Evolutionary conservation across 2,329 filamentous ascomycete genomes (phyloP).

Genomic region (Chaetoscypha palmicola): DNA sequence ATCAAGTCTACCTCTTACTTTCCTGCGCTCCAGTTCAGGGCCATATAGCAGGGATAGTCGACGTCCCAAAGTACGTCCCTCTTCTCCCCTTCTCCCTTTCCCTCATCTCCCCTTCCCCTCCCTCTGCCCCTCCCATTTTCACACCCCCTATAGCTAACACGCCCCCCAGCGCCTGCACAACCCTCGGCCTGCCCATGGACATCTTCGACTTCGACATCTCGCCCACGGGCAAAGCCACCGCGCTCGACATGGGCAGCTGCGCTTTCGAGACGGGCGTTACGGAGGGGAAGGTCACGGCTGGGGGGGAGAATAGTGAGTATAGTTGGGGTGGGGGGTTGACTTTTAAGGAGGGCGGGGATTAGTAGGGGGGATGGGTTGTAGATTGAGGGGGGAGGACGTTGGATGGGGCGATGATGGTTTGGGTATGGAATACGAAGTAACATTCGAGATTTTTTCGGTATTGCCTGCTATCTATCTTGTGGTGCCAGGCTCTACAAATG

Average conservation of each 20-base stretch:
- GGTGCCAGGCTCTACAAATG: too few relatives aligned
- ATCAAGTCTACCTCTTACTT: conserved; percentile 80
- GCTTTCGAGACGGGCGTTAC: conserved; percentile 50
- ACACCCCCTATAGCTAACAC: too few relatives aligned
- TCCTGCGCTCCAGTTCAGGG: conserved; percentile 84
- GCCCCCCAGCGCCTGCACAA: conserved; percentile 60
- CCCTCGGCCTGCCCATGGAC: conserved; percentile 80
- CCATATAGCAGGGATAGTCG: conserved; percentile 81
- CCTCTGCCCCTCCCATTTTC: too few relatives aligned
- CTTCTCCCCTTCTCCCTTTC: not conserved
- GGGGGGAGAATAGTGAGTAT: conserved; percentile 40
- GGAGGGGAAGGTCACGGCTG: conserved; percentile 38
- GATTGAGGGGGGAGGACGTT: too few relatives aligned
- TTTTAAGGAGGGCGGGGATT: conserved; percentile 33
- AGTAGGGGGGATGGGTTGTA: too few relatives aligned
- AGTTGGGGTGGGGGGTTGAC: conserved; percentile 47
- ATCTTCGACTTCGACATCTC: conserved; percentile 93
- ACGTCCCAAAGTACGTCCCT: conserved; percentile 62
- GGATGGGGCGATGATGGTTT: too few relatives aligned
- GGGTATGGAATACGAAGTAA: too few relatives aligned
- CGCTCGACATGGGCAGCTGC: conserved; percentile 63
- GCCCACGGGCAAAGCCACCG: conserved; percentile 50
- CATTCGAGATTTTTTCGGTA: too few relatives aligned
- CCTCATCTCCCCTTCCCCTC: not conserved
- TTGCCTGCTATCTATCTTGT: too few relatives aligned